Percentiles rank a stretch among this genome's conserved stretches.
Conservation (phyloP, 768 basidiomycete genomes). For the Boletus pseudo-olivaceus region DNA sequence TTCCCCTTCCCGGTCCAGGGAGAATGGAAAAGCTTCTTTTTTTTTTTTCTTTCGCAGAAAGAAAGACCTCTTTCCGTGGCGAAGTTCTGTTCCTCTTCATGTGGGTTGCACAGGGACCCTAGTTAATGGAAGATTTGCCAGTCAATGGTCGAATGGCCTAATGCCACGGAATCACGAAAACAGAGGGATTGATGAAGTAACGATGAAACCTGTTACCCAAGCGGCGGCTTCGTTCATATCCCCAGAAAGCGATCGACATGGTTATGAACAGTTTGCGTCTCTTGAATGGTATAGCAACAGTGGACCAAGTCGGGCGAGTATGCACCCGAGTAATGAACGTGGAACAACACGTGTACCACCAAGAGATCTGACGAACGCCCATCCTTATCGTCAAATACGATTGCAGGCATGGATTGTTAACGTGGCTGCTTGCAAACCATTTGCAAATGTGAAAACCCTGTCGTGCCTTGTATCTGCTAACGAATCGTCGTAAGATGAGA, state of each 20-base stretch:
- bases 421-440: slow-evolving; percentile 2
- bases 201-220: slow-evolving; percentile 26
- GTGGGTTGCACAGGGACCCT: slow-evolving; percentile 1
- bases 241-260: slow-evolving; percentile 20
- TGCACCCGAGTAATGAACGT: slow-evolving; percentile 9
- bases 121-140: slow-evolving; percentile 15
- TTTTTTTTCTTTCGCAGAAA: not conserved
- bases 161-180: slow-evolving; percentile 31
- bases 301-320: not conserved
- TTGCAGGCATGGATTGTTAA: slow-evolving; percentile 1
- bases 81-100: not conserved
- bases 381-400: slow-evolving; percentile 29
- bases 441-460: slow-evolving; percentile 16
- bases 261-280: slow-evolving; percentile 2
- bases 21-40: not conserved
- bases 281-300: slow-evolving; percentile 1
- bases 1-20: not conserved
- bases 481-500: not conserved
- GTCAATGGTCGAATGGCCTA: slow-evolving; percentile 7
- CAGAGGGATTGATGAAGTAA: slow-evolving; percentile 27
- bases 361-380: slow-evolving; percentile 6
- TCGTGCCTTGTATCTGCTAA: not conserved
- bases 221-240: slow-evolving; percentile 15
- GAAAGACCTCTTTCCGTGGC: not conserved
- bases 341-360: slow-evolving; percentile 19